These are phyloP conservation scores for Antarctomyces pellizariae DNA, from an alignment of 495 filamentous ascomycete genomes.

Conservation along the genomic window DNA sequence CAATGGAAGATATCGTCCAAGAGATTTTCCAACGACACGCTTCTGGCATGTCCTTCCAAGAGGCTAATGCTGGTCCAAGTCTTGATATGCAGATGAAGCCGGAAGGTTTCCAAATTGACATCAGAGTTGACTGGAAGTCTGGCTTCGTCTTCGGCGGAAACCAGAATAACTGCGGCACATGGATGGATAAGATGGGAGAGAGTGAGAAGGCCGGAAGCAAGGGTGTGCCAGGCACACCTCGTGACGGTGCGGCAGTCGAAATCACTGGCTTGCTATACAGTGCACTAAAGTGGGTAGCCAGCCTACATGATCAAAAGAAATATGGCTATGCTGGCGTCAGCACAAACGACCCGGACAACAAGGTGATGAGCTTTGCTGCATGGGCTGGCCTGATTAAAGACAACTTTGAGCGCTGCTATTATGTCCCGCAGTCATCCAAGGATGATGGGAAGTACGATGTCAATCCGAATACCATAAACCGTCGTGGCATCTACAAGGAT, in stretches of 20 bases:
- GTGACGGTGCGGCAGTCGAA: slow-evolving; percentile 87
- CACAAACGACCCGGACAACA: slow-evolving; percentile 13
- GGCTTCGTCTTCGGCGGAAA: slow-evolving; percentile 88
- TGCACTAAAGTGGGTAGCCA: slow-evolving; percentile 53
- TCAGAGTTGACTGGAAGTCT: slow-evolving; percentile 78
- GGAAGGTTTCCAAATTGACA: slow-evolving; percentile 75
- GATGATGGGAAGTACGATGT: slow-evolving; percentile 61
- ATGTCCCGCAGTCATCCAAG: slow-evolving; percentile 39
- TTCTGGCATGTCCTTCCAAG: slow-evolving; percentile 64
- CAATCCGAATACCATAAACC: slow-evolving; percentile 54
- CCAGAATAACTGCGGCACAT: slow-evolving; percentile 88
- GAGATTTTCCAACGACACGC: slow-evolving; percentile 87
- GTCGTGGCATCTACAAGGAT: slow-evolving; percentile 95
- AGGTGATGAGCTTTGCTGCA: slow-evolving; percentile 43
- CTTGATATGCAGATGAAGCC: slow-evolving; percentile 87
- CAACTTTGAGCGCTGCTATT: slow-evolving; percentile 83
- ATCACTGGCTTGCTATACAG: slow-evolving; percentile 87
- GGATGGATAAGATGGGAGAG: slow-evolving; percentile 99
- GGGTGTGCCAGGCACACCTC: slow-evolving; percentile 84
- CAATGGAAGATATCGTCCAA: slow-evolving; percentile 72
- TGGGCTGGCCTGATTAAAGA: slow-evolving; percentile 67
- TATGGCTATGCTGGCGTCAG: slow-evolving; percentile 53
- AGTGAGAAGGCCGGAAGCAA: slow-evolving; percentile 75
- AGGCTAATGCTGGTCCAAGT: slow-evolving; percentile 74
- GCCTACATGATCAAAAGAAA: slow-evolving; percentile 36